Evolutionary conservation across 805 yeast genomes (phyloP).

Genomic region (Zygosaccharomyces rouxii): DNA sequence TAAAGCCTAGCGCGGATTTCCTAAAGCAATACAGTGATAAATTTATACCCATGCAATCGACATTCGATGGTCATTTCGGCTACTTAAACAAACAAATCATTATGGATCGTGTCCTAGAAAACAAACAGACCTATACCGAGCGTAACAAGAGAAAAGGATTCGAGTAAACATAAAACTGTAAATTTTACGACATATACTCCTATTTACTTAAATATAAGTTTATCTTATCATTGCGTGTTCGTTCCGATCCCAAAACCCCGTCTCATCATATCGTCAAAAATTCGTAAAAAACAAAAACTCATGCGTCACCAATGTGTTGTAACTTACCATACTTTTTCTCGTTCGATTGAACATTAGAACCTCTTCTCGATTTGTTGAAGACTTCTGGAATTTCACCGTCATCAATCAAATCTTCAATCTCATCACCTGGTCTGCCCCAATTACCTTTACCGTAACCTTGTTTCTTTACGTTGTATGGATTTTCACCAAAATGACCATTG

Average conservation of each 20-base stretch:
- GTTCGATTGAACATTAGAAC: conserved; percentile 44
- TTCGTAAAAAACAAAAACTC: neutral
- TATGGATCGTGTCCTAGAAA: conserved; percentile 65
- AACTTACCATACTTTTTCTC: conserved; percentile 39
- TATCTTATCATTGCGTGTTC: neutral
- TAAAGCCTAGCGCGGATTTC: conserved; percentile 33
- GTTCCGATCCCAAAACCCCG: neutral
- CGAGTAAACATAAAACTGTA: conserved; percentile 17
- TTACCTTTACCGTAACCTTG: conserved; percentile 82
- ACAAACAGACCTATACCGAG: conserved; percentile 70
- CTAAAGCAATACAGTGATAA: conserved; percentile 10
- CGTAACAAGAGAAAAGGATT: conserved; percentile 86
- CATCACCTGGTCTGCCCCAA: conserved; percentile 85
- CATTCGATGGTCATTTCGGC: conserved; percentile 49
- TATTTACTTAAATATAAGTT: neutral
- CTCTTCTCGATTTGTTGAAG: conserved; percentile 45
- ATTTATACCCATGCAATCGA: conserved; percentile 42
- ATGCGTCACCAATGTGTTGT: conserved; percentile 23
- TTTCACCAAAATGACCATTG: conserved; percentile 60
- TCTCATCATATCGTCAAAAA: conserved; percentile 1
- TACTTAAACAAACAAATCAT: conserved; percentile 67
- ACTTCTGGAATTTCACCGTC: conserved; percentile 52
- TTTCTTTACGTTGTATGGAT: conserved; percentile 76
- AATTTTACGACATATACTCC: neutral
- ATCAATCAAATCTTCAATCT: conserved; percentile 57